phyloP scores from a whole-genome alignment of 139 green algal genomes.

The Auxenochlorella protothecoides region DNA sequence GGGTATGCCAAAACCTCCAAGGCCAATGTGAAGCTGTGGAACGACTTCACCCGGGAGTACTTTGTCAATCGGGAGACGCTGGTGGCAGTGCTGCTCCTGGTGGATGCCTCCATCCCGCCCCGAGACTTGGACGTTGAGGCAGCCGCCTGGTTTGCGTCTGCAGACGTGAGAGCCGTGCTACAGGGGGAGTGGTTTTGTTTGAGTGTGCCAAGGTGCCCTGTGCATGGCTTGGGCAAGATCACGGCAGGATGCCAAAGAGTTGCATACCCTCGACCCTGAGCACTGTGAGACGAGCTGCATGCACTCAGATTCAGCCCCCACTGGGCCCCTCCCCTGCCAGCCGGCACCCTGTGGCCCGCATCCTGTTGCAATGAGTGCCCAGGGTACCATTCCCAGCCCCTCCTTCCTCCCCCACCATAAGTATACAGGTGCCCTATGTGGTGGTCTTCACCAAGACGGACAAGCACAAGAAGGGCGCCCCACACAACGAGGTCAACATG shows the following conservation, averaged over 20 bases:
- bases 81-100: constrained; percentile 81
- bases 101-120: constrained; percentile 78
- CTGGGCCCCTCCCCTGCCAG: no score
- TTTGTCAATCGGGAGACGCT: constrained; percentile 69
- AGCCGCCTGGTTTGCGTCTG: constrained; percentile 59
- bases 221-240: no score
- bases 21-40: constrained; percentile 55
- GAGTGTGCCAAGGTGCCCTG: no score
- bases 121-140: constrained; percentile 72
- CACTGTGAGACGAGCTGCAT: no score
- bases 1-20: constrained; percentile 60
- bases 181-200: no score
- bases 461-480: constrained; percentile 56
- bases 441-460: constrained; percentile 80
- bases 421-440: constrained; percentile 56
- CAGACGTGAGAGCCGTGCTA: constrained; percentile 17
- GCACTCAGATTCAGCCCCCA: no score
- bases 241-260: no score
- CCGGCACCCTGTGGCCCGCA: no score
- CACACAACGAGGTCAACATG: constrained; percentile 34
- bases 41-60: constrained; percentile 81
- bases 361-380: no score
- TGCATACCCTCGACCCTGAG: no score
- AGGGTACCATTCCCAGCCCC: background rate
- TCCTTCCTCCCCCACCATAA: background rate